Percentiles rank a stretch among this genome's conserved stretches.
These are phyloP conservation scores for Colletotrichum tofieldiae DNA, from an alignment of 2,329 filamentous ascomycete genomes.

Conservation along the genomic window DNA sequence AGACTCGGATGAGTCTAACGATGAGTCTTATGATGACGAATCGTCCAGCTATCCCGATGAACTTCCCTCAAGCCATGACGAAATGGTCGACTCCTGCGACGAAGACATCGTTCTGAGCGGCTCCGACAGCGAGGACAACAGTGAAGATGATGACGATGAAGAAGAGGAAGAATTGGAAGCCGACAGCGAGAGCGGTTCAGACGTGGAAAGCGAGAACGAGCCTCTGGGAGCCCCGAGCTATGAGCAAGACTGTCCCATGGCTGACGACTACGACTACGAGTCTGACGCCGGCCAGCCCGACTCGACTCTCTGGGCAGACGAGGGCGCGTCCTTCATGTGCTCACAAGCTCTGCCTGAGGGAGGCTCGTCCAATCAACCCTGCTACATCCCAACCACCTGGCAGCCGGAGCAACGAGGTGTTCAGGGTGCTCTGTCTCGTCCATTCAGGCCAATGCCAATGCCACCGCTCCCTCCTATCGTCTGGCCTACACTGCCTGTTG, in stretches of 20 bases:
- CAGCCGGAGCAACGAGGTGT: not conserved
- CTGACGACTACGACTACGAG: not conserved
- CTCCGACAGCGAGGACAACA: slow-evolving; percentile 51
- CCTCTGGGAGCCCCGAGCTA: not conserved
- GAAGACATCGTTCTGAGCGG: slow-evolving; percentile 35
- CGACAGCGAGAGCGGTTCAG: slow-evolving; percentile 35
- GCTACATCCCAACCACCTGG: not conserved
- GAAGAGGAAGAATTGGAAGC: slow-evolving; percentile 46
- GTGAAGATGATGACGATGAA: slow-evolving; percentile 46
- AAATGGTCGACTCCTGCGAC: slow-evolving; percentile 10
- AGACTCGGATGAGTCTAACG: slow-evolving; percentile 13
- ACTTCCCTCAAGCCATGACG: slow-evolving; percentile 2
- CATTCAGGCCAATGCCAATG: not conserved
- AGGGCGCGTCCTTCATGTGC: not conserved
- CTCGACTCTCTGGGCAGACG: slow-evolving; percentile 5
- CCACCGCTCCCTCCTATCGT: slow-evolving; percentile 2
- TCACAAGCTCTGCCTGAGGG: not conserved
- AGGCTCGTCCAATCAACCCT: not conserved
- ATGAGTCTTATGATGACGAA: slow-evolving; percentile 11
- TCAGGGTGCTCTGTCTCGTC: not conserved
- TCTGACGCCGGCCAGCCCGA: not conserved
- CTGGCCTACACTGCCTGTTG: slow-evolving; percentile 5
- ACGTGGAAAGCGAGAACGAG: slow-evolving; percentile 12
- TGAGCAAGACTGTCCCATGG: slow-evolving; percentile 1
- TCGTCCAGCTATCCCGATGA: slow-evolving; percentile 23